Evolutionary conservation across 2,329 filamentous ascomycete species (phyloP).

Genomic region (Esteya vermicola): DNA sequence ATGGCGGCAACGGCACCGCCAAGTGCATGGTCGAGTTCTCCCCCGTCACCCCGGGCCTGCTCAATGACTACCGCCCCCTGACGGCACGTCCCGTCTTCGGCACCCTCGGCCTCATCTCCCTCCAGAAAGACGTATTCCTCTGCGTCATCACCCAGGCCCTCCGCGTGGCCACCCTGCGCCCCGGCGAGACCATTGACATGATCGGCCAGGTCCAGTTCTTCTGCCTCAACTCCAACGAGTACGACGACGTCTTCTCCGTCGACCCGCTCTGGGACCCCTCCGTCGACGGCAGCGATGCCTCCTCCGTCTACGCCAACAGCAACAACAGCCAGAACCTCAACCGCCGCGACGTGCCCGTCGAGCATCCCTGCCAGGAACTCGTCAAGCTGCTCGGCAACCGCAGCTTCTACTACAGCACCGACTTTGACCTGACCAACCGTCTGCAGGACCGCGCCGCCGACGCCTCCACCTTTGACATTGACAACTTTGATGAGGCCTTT

Average conservation of each 20-base stretch:
- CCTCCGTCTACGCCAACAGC: conserved; percentile 32
- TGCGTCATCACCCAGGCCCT: conserved; percentile 73
- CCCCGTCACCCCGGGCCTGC: conserved; percentile 45
- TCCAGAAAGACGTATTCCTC: conserved; percentile 75
- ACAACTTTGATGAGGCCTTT: conserved; percentile 84
- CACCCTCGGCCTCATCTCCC: conserved; percentile 74
- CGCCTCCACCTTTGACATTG: conserved; percentile 69
- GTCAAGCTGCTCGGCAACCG: conserved; percentile 88
- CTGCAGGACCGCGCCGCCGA: conserved; percentile 75
- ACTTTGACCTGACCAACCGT: conserved; percentile 91
- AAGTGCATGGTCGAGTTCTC: conserved; percentile 84
- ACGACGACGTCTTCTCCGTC: conserved; percentile 58
- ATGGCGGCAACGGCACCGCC: conserved; percentile 31
- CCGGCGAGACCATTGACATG: conserved; percentile 77
- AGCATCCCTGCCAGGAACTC: conserved; percentile 81
- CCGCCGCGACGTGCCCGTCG: conserved; percentile 54
- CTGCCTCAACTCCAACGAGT: conserved; percentile 75
- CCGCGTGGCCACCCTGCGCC: conserved; percentile 67
- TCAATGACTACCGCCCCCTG: conserved; percentile 64
- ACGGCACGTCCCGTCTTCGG: conserved; percentile 65
- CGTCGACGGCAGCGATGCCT: conserved; percentile 36
- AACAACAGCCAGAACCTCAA: conserved; percentile 42
- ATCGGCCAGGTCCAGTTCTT: conserved; percentile 85
- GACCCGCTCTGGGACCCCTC: conserved; percentile 36
- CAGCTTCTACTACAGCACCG: conserved; percentile 96